Conservation (phyloP, 2,329 filamentous ascomycete genomes). For the Phaeomoniella chlamydospora region DNA sequence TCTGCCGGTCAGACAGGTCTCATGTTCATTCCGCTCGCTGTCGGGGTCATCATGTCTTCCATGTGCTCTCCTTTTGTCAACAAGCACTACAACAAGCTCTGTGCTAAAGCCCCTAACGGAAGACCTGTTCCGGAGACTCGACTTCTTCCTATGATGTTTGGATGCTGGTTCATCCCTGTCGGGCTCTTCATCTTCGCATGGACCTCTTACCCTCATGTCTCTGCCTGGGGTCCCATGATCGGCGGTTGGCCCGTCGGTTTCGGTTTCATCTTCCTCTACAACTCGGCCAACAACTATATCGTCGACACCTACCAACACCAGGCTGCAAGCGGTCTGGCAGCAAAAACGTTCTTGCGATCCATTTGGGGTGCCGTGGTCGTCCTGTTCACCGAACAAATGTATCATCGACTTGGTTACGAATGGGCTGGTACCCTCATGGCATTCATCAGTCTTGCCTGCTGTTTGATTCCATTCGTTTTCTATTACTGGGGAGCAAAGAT, state of each 20-base stretch:
- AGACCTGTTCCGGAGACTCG: conserved; percentile 64
- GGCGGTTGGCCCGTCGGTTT: conserved; percentile 62
- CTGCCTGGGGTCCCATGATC: conserved; percentile 58
- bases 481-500: conserved; percentile 64
- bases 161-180: conserved; percentile 58
- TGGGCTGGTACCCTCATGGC: conserved; percentile 63
- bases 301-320: conserved; percentile 56
- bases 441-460: conserved; percentile 64
- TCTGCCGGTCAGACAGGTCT: conserved; percentile 59
- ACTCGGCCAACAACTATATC: conserved; percentile 62
- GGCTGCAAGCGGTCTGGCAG: conserved; percentile 66
- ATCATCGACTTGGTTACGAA: conserved; percentile 53
- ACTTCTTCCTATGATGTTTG: conserved; percentile 69
- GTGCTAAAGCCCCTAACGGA: conserved; percentile 45
- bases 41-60: conserved; percentile 59
- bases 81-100: conserved; percentile 59
- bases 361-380: conserved; percentile 70
- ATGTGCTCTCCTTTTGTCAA: conserved; percentile 59
- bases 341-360: conserved; percentile 65
- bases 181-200: conserved; percentile 56
- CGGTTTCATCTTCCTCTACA: conserved; percentile 74
- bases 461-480: conserved; percentile 70
- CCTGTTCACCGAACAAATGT: conserved; percentile 74
- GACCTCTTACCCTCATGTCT: conserved; percentile 50
- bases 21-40: conserved; percentile 73